phyloP scores from a whole-genome alignment of 768 basidiomycete species.

The Leccinum incarnatum region DNA sequence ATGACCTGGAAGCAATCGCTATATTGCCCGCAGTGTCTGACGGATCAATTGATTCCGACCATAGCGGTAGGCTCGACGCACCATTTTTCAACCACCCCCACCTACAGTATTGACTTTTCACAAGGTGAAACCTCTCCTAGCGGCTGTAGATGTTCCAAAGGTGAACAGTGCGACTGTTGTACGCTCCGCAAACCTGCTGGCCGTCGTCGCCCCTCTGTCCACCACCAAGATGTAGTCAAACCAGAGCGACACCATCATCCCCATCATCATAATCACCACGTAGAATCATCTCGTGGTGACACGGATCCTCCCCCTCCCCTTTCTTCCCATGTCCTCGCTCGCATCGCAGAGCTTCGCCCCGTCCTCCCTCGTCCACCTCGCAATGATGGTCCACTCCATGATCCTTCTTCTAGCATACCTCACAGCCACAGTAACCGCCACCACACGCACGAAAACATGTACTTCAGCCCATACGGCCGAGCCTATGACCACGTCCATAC shows the following conservation, averaged over 20 bases:
- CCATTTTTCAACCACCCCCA: constrained; percentile 37
- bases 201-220: constrained; percentile 33
- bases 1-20: constrained; percentile 57
- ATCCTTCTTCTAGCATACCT: constrained; percentile 45
- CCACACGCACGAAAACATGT: constrained; percentile 48
- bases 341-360: constrained; percentile 64
- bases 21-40: constrained; percentile 40
- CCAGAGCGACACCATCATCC: constrained; percentile 22
- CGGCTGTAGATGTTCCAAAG: constrained; percentile 46
- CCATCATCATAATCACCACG: constrained; percentile 14
- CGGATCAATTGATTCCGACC: constrained; percentile 58
- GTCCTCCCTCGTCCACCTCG: constrained; percentile 62
- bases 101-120: constrained; percentile 44
- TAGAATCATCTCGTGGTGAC: constrained; percentile 12
- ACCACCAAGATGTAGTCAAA: constrained; percentile 29
- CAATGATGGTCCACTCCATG: constrained; percentile 41
- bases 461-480: constrained; percentile 66
- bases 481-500: constrained; percentile 55
- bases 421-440: constrained; percentile 43
- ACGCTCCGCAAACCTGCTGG: constrained; percentile 45
- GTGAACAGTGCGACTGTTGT: constrained; percentile 57
- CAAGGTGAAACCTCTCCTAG: constrained; percentile 45
- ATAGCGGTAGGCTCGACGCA: constrained; percentile 59
- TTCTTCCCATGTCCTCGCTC: constrained; percentile 52
- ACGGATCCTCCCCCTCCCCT: constrained; percentile 23